Conservation (phyloP, 805 yeast species). For the Scheffersomyces amazonensis region DNA sequence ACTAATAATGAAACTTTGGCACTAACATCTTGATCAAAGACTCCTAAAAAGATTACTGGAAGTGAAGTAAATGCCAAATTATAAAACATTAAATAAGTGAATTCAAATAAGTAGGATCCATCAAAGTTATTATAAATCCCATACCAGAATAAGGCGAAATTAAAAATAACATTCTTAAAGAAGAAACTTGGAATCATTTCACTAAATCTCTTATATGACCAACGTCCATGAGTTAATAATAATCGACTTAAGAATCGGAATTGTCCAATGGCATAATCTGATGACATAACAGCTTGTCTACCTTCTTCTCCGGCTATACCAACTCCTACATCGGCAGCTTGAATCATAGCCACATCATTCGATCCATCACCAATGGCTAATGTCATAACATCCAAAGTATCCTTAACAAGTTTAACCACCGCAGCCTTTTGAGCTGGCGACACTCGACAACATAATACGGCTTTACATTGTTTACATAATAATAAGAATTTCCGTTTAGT, state of each 20-base stretch:
- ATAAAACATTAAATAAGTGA: conserved; percentile 76
- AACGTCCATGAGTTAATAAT: conserved; percentile 75
- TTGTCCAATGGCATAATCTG: conserved; percentile 84
- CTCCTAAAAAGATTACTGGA: conserved; percentile 75
- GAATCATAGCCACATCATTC: conserved; percentile 89
- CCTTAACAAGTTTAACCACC: conserved; percentile 78
- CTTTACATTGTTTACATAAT: conserved; percentile 74
- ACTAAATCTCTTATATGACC: conserved; percentile 79
- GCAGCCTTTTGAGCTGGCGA: conserved; percentile 86
- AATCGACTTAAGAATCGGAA: conserved; percentile 68
- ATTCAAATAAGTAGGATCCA: conserved; percentile 77
- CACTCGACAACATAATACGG: conserved; percentile 83
- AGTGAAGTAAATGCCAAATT: conserved; percentile 80
- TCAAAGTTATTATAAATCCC: conserved; percentile 74
- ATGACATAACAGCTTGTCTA: conserved; percentile 83
- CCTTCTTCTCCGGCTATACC: conserved; percentile 95
- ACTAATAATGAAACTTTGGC: conserved; percentile 66
- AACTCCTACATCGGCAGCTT: conserved; percentile 82
- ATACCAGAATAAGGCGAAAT: conserved; percentile 75
- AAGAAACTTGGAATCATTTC: conserved; percentile 85
- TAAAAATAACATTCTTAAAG: conserved; percentile 74
- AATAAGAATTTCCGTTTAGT: conserved; percentile 59
- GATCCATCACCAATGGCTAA: conserved; percentile 88
- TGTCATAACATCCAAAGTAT: conserved; percentile 75
- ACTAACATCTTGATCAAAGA: conserved; percentile 78